Base-by-base conservation (phyloP, 1,139 yeast genomes). In the Schizosaccharomyces versatilis region DNA sequence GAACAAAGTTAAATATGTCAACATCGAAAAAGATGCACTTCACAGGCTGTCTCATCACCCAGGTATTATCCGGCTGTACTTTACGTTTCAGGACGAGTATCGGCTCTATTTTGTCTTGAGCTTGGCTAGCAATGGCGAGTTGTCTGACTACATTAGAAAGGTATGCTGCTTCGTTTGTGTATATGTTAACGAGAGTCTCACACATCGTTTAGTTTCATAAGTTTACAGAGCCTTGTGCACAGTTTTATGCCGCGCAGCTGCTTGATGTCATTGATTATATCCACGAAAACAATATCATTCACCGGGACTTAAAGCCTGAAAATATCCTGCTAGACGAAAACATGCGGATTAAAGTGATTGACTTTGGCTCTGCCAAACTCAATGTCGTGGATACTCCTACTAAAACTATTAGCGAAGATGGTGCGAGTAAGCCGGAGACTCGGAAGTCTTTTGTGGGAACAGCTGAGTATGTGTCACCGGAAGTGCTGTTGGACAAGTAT, bases 281-380 rank as follows among this genome's bases (percentile, higher is more conserved):
- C 74, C 98, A 90, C 63, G 67, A 69, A 19, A 74, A 72, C 57
- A 98, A 98, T 9, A 83, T 93, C 17, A 79, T 90, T 52, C 99
- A 90, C 66, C 76, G 99, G 59, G 99, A 90, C 67, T 73, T 90
- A 61, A 90, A 90, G 68, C 99, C 99, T 0, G 99, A 90, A 64
- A 90, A 90, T 60, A 69, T 71, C 49, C 70, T 90, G 60, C 77
- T 93, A 55, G 94, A 88, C 62, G 74, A 75, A 58, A 80, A 83
- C 57, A 80, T 83, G 78, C 79, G 84, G 60, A 73, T 90, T 57
- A 86, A 86, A 66, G 77, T 93, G 56, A 90, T 98, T n/a, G 99
- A 93, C 68, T 93, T 93, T 68, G 99, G 99, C 36, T 93, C 98
- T 1, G 98, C 98, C 1, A 88, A 86, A 66, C 68, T 90, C 54